These are phyloP conservation scores for Penicillium concentricum DNA, from an alignment of 2,329 filamentous ascomycete genomes.

Conservation along the genomic window DNA sequence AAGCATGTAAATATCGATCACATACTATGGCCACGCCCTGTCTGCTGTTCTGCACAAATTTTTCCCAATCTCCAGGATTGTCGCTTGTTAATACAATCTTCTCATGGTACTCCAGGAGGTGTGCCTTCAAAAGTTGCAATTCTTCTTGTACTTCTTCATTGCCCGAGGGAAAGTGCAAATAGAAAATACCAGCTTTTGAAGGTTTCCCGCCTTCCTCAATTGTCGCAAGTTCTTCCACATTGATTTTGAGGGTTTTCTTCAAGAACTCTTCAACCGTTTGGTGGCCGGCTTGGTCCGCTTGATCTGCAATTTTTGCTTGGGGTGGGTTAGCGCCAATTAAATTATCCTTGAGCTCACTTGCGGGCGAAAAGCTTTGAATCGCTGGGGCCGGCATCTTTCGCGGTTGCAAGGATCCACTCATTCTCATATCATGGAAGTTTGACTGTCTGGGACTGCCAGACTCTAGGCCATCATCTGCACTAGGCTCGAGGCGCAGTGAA, in stretches of 20 bases:
- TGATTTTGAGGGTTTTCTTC: conserved; percentile 21
- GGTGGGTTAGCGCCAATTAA: not conserved
- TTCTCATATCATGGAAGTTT: not conserved
- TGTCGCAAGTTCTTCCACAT: conserved; percentile 27
- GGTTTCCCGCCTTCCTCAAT: conserved; percentile 18
- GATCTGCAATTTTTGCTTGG: not conserved
- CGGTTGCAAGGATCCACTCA: not conserved
- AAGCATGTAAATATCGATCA: not conserved
- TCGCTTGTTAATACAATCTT: conserved; percentile 31
- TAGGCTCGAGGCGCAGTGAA: not conserved
- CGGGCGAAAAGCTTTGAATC: not conserved
- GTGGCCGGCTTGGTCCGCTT: not conserved
- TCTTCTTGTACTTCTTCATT: conserved; percentile 22
- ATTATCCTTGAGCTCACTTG: not conserved
- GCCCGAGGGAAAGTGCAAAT: conserved; percentile 33
- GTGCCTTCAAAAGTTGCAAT: conserved; percentile 24
- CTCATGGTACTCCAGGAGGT: conserved; percentile 28
- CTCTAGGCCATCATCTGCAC: not conserved
- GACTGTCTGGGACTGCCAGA: not conserved
- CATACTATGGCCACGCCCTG: conserved; percentile 38
- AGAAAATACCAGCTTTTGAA: conserved; percentile 30
- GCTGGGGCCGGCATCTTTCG: not conserved
- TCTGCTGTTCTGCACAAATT: conserved; percentile 29
- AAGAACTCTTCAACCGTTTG: conserved; percentile 13
- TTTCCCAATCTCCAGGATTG: conserved; percentile 35